These are phyloP conservation scores for Coelastrella sp. DNA, from an alignment of 139 green algal species.

Conservation along the genomic window DNA sequence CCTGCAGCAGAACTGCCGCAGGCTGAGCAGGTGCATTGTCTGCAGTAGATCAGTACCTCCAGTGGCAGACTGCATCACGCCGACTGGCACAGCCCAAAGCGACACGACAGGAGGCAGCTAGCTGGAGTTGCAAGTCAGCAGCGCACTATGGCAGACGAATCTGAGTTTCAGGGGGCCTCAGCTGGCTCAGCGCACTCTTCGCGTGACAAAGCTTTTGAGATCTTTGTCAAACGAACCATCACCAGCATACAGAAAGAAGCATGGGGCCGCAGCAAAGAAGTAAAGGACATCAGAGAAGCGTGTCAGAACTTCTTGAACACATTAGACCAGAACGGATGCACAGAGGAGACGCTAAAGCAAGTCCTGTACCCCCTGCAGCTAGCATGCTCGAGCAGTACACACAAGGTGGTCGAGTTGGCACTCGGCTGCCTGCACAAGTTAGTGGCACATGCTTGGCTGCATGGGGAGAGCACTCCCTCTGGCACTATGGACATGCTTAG, in stretches of 20 bases:
- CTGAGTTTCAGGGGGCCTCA: neutral
- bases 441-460: conserved; percentile 89
- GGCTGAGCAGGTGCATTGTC: neutral
- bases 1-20: neutral
- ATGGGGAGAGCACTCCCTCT: conserved; percentile 68
- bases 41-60: neutral
- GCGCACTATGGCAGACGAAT: neutral
- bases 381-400: conserved; percentile 60
- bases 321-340: conserved; percentile 54
- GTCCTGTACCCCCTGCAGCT: conserved; percentile 83
- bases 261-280: conserved; percentile 76
- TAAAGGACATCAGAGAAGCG: conserved; percentile 71
- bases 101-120: neutral
- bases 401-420: conserved; percentile 77
- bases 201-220: conserved; percentile 61
- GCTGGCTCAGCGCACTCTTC: conserved; percentile 36
- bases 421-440: conserved; percentile 94
- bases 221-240: conserved; percentile 75
- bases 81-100: neutral
- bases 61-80: neutral
- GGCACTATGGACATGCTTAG: conserved; percentile 53
- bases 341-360: conserved; percentile 51
- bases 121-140: too few species aligned
- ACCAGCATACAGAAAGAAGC: conserved; percentile 79
- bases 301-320: conserved; percentile 77